Percentiles rank a stretch among this genome's conserved stretches.
Conservation (phyloP, 2,329 filamentous ascomycete species). For the Lachnellula willkommii region DNA sequence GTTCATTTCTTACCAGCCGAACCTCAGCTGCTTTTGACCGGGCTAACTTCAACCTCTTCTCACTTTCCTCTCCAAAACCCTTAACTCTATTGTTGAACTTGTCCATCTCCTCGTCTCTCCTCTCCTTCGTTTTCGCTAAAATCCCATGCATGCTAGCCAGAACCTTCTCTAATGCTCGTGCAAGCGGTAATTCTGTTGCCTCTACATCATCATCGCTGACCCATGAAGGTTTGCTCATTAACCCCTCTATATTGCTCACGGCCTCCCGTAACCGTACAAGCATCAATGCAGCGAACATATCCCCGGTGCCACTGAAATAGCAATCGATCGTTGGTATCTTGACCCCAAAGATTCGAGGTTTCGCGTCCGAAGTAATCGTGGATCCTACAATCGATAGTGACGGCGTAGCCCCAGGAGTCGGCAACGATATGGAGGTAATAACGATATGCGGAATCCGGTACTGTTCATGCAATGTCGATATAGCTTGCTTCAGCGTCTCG, state of each 20-base stretch:
- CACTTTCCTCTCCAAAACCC: slow-evolving; percentile 35
- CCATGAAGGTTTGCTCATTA: slow-evolving; percentile 62
- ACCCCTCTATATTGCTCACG: slow-evolving; percentile 43
- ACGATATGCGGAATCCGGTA: slow-evolving; percentile 82
- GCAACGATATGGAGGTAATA: slow-evolving; percentile 78
- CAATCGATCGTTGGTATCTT: slow-evolving; percentile 82
- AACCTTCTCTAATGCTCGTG: slow-evolving; percentile 77
- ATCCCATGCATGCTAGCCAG: slow-evolving; percentile 90
- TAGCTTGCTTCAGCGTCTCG: slow-evolving; percentile 64
- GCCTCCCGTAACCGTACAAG: slow-evolving; percentile 84
- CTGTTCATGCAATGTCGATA: slow-evolving; percentile 68
- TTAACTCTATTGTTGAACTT: slow-evolving; percentile 42
- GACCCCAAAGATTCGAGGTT: slow-evolving; percentile 80
- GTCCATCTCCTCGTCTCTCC: slow-evolving; percentile 61
- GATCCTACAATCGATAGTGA: slow-evolving; percentile 73
- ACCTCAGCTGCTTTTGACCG: slow-evolving; percentile 85
- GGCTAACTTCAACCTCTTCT: slow-evolving; percentile 53
- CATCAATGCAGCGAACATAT: slow-evolving; percentile 95
- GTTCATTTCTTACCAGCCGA: slow-evolving; percentile 70
- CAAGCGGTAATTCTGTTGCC: slow-evolving; percentile 71
- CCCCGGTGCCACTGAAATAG: slow-evolving; percentile 93
- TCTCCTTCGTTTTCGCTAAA: slow-evolving; percentile 59
- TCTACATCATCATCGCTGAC: slow-evolving; percentile 66
- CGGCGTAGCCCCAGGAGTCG: slow-evolving; percentile 44
- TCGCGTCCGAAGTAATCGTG: slow-evolving; percentile 57